Evolutionary conservation across 352 stramenopile genomes (phyloP).

Genomic region (Peronospora farinosa): DNA sequence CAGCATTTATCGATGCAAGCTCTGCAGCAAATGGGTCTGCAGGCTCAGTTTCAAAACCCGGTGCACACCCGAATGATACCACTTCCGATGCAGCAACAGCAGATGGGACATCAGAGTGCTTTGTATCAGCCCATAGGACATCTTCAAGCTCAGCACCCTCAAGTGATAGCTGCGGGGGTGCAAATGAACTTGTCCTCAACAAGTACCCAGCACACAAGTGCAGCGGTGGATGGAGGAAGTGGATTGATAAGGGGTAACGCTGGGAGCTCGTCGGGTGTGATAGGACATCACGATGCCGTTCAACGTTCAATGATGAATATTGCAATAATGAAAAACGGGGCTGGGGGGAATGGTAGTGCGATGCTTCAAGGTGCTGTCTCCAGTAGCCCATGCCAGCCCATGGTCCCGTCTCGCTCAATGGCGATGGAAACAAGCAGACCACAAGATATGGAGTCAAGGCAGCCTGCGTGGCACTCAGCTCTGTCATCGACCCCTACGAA

Average conservation of each 20-base stretch:
- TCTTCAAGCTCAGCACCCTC: slow-evolving; percentile 33
- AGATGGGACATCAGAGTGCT: slow-evolving; percentile 31
- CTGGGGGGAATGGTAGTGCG: slow-evolving; percentile 8
- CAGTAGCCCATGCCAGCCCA: slow-evolving; percentile 21
- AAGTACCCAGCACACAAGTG: slow-evolving; percentile 17
- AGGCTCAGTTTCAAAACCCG: slow-evolving; percentile 34
- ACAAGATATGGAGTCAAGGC: slow-evolving; percentile 8
- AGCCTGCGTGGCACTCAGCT: slow-evolving; percentile 22
- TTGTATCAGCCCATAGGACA: slow-evolving; percentile 53
- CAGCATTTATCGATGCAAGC: slow-evolving; percentile 54
- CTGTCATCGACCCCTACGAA: slow-evolving; percentile 1
- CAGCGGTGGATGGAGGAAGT: slow-evolving; percentile 9
- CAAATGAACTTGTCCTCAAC: slow-evolving; percentile 28
- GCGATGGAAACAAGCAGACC: slow-evolving; percentile 26
- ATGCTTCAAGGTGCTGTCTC: slow-evolving; percentile 9
- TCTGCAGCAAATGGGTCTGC: slow-evolving; percentile 45
- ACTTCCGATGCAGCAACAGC: slow-evolving; percentile 40
- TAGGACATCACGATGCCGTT: slow-evolving; percentile 37
- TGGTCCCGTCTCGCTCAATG: slow-evolving; percentile 20
- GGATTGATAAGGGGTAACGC: slow-evolving; percentile 10
- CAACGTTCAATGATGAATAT: slow-evolving; percentile 56
- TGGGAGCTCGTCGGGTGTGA: slow-evolving; percentile 12
- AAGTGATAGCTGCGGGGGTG: slow-evolving; percentile 17
- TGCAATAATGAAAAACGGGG: slow-evolving; percentile 39
- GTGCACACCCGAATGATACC: slow-evolving; percentile 55